Conservation (phyloP, 2,329 filamentous ascomycete genomes). For the Sclerotinia glacialis region DNA sequence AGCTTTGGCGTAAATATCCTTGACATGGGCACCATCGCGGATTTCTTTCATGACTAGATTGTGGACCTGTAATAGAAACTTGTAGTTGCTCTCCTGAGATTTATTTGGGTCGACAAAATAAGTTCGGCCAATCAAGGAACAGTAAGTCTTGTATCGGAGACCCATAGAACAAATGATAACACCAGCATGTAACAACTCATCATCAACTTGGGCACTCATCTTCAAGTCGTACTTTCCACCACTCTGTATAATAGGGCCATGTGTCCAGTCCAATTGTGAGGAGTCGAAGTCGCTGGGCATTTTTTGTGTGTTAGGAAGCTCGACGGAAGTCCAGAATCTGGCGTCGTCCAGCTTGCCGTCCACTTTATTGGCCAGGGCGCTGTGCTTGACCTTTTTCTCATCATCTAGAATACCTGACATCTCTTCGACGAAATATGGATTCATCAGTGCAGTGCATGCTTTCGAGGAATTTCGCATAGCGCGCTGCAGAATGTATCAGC, state of each 20-base stretch:
- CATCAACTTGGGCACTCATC: slow-evolving; percentile 73
- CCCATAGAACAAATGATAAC: slow-evolving; percentile 93
- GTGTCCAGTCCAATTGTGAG: slow-evolving; percentile 87
- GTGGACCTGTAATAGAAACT: slow-evolving; percentile 79
- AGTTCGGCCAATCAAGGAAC: slow-evolving; percentile 85
- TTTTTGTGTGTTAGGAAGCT: slow-evolving; percentile 68
- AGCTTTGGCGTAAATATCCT: slow-evolving; percentile 91
- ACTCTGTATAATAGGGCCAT: slow-evolving; percentile 88
- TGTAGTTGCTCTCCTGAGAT: slow-evolving; percentile 91
- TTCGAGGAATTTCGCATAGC: slow-evolving; percentile 92
- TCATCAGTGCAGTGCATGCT: slow-evolving; percentile 91
- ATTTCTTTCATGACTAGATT: slow-evolving; percentile 88
- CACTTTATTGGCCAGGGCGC: slow-evolving; percentile 79
- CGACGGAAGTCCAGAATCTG: slow-evolving; percentile 85
- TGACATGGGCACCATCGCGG: slow-evolving; percentile 78
- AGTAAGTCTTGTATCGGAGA: slow-evolving; percentile 93
- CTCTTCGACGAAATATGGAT: slow-evolving; percentile 94
- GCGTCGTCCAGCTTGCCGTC: slow-evolving; percentile 87
- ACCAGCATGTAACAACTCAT: slow-evolving; percentile 80
- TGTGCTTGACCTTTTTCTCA: slow-evolving; percentile 96
- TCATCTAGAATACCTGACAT: slow-evolving; percentile 96
- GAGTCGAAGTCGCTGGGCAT: slow-evolving; percentile 84
- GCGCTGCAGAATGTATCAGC: slow-evolving; percentile 48
- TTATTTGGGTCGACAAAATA: slow-evolving; percentile 98
- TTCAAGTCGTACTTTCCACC: slow-evolving; percentile 93